Evolutionary conservation across 768 basidiomycete species (phyloP).

Genomic region (Dioszegia aurantiaca): DNA sequence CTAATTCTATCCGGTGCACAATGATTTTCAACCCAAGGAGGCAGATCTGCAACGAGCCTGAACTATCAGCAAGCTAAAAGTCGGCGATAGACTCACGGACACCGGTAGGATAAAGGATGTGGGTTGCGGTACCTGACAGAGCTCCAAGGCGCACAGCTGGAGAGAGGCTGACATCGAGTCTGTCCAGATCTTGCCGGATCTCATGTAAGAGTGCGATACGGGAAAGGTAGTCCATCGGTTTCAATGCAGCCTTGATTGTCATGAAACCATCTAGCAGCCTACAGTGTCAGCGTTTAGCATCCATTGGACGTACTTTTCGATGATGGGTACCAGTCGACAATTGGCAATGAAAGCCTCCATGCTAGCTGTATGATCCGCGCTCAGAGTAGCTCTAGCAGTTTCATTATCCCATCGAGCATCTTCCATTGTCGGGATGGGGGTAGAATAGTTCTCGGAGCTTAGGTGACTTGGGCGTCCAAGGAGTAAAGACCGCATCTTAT

Average conservation of each 20-base stretch:
- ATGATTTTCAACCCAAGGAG: slow-evolving; percentile 12
- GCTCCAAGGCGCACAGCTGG: not conserved
- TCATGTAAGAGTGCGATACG: slow-evolving; percentile 13
- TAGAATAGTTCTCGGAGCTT: slow-evolving; percentile 16
- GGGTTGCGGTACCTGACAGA: not conserved
- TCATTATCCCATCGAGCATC: slow-evolving; percentile 21
- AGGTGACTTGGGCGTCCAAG: slow-evolving; percentile 18
- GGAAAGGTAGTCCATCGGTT: slow-evolving; percentile 2
- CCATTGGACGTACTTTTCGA: slow-evolving; percentile 14
- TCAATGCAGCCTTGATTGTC: slow-evolving; percentile 10
- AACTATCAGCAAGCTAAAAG: not conserved
- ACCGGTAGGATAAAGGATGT: slow-evolving; percentile 2
- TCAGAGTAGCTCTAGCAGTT: slow-evolving; percentile 1
- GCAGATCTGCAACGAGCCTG: slow-evolving; percentile 13
- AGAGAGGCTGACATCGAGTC: not conserved
- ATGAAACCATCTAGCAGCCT: slow-evolving; percentile 17
- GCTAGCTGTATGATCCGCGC: slow-evolving; percentile 4
- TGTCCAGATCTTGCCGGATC: slow-evolving; percentile 11
- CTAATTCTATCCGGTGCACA: slow-evolving; percentile 15
- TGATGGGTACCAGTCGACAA: slow-evolving; percentile 22
- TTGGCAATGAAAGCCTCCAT: slow-evolving; percentile 21
- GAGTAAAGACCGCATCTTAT: slow-evolving; percentile 23
- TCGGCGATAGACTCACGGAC: slow-evolving; percentile 5
- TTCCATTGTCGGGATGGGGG: slow-evolving; percentile 19
- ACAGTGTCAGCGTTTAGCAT: too few species aligned